Evolutionary conservation across 257 asterid genomes (phyloP).

Genomic region (Pogostemon cablin): DNA sequence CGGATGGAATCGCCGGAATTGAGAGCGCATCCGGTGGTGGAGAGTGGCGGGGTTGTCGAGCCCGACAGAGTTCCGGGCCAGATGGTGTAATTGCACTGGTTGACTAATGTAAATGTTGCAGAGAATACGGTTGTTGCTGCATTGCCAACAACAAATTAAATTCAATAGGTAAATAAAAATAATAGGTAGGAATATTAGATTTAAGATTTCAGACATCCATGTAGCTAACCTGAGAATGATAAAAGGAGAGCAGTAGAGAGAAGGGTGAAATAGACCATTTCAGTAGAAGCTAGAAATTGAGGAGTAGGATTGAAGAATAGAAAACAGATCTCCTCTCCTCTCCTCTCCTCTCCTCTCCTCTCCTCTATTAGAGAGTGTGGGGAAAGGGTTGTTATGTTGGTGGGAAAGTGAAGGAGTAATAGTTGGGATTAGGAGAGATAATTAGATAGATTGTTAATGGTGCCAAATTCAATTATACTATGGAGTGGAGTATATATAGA

Average conservation of each 20-base stretch:
- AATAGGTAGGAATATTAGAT: not conserved
- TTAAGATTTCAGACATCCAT: not conserved
- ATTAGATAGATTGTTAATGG: not conserved
- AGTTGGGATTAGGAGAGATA: slow-evolving; percentile 36
- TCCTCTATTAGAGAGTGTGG: not conserved
- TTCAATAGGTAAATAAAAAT: not conserved
- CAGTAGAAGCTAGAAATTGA: not conserved
- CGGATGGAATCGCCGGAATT: slow-evolving; percentile 48
- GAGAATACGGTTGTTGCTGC: slow-evolving; percentile 39
- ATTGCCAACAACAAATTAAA: not conserved
- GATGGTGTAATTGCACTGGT: slow-evolving; percentile 62
- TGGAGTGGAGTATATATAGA: too few species aligned
- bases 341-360: too few species aligned
- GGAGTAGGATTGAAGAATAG: not conserved
- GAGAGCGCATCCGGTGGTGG: slow-evolving; percentile 63
- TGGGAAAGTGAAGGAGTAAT: slow-evolving; percentile 20
- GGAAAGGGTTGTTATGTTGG: slow-evolving; percentile 7
- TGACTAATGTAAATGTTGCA: slow-evolving; percentile 64
- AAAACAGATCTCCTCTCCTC: too few species aligned
- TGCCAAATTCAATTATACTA: not conserved
- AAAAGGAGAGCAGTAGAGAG: slow-evolving; percentile 17
- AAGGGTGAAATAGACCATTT: slow-evolving; percentile 34
- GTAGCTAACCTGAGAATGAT: slow-evolving; percentile 35
- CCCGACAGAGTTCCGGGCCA: slow-evolving; percentile 78
- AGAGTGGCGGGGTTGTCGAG: slow-evolving; percentile 55